Conservation (phyloP, 164 flowering plant species). For the Protea cynaroides region DNA sequence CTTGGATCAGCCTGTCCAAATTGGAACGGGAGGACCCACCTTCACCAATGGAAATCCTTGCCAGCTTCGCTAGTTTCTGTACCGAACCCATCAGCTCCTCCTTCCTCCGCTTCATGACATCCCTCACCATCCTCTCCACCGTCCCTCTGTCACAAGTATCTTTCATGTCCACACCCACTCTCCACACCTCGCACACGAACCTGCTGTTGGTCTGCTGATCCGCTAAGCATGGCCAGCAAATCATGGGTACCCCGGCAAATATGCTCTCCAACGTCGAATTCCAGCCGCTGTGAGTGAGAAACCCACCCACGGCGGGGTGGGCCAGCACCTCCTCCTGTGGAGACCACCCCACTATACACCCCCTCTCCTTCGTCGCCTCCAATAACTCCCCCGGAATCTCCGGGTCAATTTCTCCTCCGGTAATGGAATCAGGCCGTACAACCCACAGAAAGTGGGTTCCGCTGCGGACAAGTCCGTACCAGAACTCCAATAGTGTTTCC, state of each 20-base stretch:
- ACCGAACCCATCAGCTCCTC: constrained; percentile 17
- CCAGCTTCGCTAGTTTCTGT: constrained; percentile 11
- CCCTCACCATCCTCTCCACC: constrained; percentile 28
- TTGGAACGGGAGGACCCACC: constrained; percentile 27
- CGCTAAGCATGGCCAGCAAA: constrained; percentile 23
- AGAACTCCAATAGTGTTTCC: constrained; percentile 35
- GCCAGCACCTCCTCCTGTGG: constrained; percentile 1
- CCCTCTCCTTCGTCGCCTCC: constrained; percentile 22
- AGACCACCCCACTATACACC: constrained; percentile 26
- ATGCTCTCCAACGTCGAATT: constrained; percentile 7
- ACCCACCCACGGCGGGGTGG: constrained; percentile 30
- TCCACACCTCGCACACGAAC: background rate
- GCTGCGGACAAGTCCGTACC: constrained; percentile 45
- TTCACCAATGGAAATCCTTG: constrained; percentile 5
- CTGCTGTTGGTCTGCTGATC: constrained; percentile 14
- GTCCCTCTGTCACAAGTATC: constrained; percentile 20
- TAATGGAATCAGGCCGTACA: constrained; percentile 23
- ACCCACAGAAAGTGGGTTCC: constrained; percentile 45
- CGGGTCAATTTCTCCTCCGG: constrained; percentile 4
- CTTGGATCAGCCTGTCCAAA: constrained; percentile 19
- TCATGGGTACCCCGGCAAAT: constrained; percentile 26
- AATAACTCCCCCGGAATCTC: constrained; percentile 15
- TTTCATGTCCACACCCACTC: constrained; percentile 29
- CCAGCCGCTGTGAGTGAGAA: constrained; percentile 32
- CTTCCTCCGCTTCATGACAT: constrained; percentile 25